Conservation (phyloP, 169 alveolate genomes). For the Blepharisma undulans region DNA sequence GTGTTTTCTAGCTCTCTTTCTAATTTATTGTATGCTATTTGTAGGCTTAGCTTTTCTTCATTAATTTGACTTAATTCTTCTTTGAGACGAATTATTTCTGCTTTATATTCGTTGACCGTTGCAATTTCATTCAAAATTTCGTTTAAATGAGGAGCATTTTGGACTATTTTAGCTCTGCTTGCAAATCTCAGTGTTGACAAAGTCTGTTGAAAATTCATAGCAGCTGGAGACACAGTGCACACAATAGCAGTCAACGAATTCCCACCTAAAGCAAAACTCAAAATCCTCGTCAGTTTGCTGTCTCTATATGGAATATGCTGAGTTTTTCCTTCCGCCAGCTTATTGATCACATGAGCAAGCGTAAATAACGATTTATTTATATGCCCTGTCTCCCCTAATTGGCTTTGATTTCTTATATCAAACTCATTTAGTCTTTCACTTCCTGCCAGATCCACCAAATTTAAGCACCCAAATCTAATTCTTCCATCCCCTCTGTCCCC, state of each 20-base stretch:
- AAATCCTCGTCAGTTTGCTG: conserved; percentile 80
- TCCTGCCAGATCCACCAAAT: conserved; percentile 90
- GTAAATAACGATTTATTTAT: conserved; percentile 73
- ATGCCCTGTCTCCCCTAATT: conserved; percentile 70
- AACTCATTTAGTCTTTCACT: conserved; percentile 78
- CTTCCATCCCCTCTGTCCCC: conserved; percentile 55
- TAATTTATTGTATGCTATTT: neutral
- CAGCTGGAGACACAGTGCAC: conserved; percentile 84
- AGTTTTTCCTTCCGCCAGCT: conserved; percentile 77
- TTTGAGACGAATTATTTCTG: conserved; percentile 59
- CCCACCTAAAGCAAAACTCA: conserved; percentile 83
- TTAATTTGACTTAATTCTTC: conserved; percentile 34
- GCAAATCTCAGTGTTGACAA: conserved; percentile 89
- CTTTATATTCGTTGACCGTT: conserved; percentile 49
- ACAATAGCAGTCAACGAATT: conserved; percentile 82
- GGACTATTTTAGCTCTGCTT: conserved; percentile 89
- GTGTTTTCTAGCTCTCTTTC: neutral
- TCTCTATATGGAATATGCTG: conserved; percentile 80
- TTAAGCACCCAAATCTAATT: conserved; percentile 42
- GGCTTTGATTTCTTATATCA: conserved; percentile 37
- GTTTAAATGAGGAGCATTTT: conserved; percentile 82
- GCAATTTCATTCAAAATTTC: conserved; percentile 51
- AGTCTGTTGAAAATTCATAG: conserved; percentile 75
- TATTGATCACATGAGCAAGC: conserved; percentile 76
- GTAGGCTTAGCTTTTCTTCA: neutral